phyloP scores from a whole-genome alignment of 805 yeast species.

The Debaryomyces prosopidis region DNA sequence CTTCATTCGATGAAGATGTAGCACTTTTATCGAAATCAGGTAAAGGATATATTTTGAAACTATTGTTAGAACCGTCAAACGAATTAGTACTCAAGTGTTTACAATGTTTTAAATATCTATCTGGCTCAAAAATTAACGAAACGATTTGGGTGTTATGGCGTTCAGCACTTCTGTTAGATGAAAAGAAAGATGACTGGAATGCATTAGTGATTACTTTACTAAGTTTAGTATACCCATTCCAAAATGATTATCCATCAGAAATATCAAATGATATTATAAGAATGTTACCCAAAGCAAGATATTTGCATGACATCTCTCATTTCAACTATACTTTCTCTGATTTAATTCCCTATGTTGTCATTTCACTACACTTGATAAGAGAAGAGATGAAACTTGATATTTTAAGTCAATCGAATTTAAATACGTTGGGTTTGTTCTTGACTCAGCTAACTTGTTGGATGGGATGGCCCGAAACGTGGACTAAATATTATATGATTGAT shows the following conservation, averaged over 20 bases:
- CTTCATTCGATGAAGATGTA: slow-evolving; percentile 29
- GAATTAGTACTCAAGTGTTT: slow-evolving; percentile 47
- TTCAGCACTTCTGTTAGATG: slow-evolving; percentile 46
- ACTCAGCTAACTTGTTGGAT: slow-evolving; percentile 63
- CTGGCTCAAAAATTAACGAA: slow-evolving; percentile 59
- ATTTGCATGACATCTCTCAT: slow-evolving; percentile 22
- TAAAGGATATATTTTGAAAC: slow-evolving; percentile 22
- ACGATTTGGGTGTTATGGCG: slow-evolving; percentile 67
- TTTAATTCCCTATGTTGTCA: slow-evolving; percentile 59
- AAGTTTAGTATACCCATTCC: slow-evolving; percentile 50
- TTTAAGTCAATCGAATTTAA: slow-evolving; percentile 33
- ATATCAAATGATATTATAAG: slow-evolving; percentile 27
- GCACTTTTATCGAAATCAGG: slow-evolving; percentile 23
- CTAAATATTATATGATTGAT: slow-evolving; percentile 49
- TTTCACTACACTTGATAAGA: slow-evolving; percentile 71
- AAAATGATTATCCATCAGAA: slow-evolving; percentile 14
- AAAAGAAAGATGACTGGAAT: slow-evolving; percentile 55
- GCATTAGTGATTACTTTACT: slow-evolving; percentile 55
- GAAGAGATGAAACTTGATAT: slow-evolving; percentile 72
- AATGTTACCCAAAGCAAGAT: slow-evolving; percentile 31
- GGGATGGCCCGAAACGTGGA: slow-evolving; percentile 76
- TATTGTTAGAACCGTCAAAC: slow-evolving; percentile 47
- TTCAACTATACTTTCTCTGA: slow-evolving; percentile 48
- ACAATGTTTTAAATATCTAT: slow-evolving; percentile 50
- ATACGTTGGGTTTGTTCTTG: slow-evolving; percentile 53